Percentiles rank a stretch among this genome's conserved stretches.
These are phyloP conservation scores for Talaromyces trachyspermus DNA, from an alignment of 495 filamentous ascomycete species.

Conservation along the genomic window DNA sequence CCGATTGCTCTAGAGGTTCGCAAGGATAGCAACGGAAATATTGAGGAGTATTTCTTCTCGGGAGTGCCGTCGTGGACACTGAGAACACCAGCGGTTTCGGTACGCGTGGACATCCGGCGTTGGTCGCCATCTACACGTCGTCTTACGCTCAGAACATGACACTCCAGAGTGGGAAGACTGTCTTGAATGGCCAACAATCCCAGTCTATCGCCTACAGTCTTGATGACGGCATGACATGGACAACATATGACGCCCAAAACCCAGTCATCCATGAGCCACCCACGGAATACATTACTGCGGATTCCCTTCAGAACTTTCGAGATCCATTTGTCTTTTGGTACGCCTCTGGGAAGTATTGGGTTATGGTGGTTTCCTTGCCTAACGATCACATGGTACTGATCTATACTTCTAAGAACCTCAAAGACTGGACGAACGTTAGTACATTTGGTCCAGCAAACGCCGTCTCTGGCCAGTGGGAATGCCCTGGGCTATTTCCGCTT, in stretches of 20 bases:
- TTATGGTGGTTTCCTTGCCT: slow-evolving; percentile 41
- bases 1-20: slow-evolving; percentile 33
- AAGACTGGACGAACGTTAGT: slow-evolving; percentile 43
- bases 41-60: slow-evolving; percentile 38
- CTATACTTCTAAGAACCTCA: slow-evolving; percentile 19
- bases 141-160: slow-evolving; percentile 19
- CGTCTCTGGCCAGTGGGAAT: slow-evolving; percentile 51
- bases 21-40: slow-evolving; percentile 21
- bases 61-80: slow-evolving; percentile 40
- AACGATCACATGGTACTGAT: slow-evolving; percentile 17
- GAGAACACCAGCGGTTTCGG: slow-evolving; percentile 51
- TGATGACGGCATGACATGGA: slow-evolving; percentile 46
- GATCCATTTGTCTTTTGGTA: slow-evolving; percentile 49
- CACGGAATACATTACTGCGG: background rate
- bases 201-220: slow-evolving; percentile 45
- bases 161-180: background rate
- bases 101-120: slow-evolving; percentile 40
- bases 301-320: slow-evolving; percentile 35
- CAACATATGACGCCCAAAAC: slow-evolving; percentile 36
- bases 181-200: slow-evolving; percentile 22
- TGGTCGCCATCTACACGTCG: slow-evolving; percentile 45
- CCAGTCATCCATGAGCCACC: slow-evolving; percentile 31
- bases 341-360: slow-evolving; percentile 32
- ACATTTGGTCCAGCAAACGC: slow-evolving; percentile 47
- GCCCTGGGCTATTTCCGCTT: slow-evolving; percentile 42